Evolutionary conservation across 2,329 filamentous ascomycete species (phyloP), one percentile per base, ranked within the genome.

Genomic region (Pseudomassariella vexata): DNA sequence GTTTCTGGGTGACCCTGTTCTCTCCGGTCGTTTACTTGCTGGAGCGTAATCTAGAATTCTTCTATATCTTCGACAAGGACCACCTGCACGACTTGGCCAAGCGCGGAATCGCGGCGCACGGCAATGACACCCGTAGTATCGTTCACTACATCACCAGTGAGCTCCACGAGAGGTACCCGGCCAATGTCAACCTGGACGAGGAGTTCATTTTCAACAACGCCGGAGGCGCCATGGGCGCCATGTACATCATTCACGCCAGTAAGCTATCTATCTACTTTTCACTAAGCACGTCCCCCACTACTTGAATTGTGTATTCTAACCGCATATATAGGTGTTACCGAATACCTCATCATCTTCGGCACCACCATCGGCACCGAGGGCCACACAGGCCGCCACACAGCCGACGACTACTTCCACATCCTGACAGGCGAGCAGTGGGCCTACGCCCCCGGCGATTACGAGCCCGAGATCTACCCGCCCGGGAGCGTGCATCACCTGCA

Each of bases 341-440:
- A 95, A 60, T 94, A 94, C 63, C 68, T 94, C 46, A 92, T 94
- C 57, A 79, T 94, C 62, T 94, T 92, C 57, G 86, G 85, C 56
- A 85, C 84, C 2, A 73, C 85, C 8, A 63, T 89, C 46, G 87
- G 87, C 48, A 94, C 88, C 9, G 87, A 94, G 62, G 88, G 88
- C 40, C 87, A 94, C 69, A 77, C 78, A 2, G 88, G 88, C 42
- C 83, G 87, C 30, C 88, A 94, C 70, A 90, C 86, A 9, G 87
- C 87, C 11, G 85, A 94, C 62, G 88, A 95, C 68, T 95, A 92
- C 70, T 95, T 95, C 71, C 77, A 89, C 69, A 94, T 95, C 68
- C 70, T 95, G 19, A 68, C 68, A 20, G 88, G 88, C 48, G 77
- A 79, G 48, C 80, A 94, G 62, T 69, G 76, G 48, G 83, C 86